Base-by-base conservation (phyloP, 176 grass and related monocot genomes). In the Aechmea fasciata region DNA sequence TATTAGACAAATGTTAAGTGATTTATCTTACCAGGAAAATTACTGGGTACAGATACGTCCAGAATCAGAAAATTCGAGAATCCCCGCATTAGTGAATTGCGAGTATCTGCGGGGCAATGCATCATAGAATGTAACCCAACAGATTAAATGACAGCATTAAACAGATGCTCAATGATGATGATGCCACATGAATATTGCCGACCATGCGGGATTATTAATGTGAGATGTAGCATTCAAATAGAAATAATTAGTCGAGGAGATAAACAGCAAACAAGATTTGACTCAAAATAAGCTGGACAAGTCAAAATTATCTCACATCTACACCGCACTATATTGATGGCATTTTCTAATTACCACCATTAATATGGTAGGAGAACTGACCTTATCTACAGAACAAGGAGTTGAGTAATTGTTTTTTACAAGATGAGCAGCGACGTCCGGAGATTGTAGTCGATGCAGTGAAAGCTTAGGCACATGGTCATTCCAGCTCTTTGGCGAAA, bases 401-500 rank as follows among this genome's bases (percentile, higher is more conserved):
- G 26, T 28, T 11, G 3, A 12, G 25, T 13, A 13, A 25, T 3
- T 48, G 22, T 29, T 17, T 66, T 66, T 47, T 66, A 66, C 64
- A 48, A 66, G 63, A 41, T 65, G 26, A 66, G 23, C 11, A 3
- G 17, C 14, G 11, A 66, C 15, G 65, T 13, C 28, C 17, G 33
- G 26, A 10, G 9, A 29, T 10, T 19, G 17, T 61, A 67, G 33
- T 5, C 33, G 33, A 11, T 10, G 65, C 65, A 49, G 7, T 48
- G 18, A 33, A 67, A 67, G 13, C 33, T 47, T 61, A 61, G 15
- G 17, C 15, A 15, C 55, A 61, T 57, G 19, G 54, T 69, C 47
- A 87, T 70, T 96, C 91, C 51, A 91, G 73, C 49, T 96, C 91
- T 57, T 82, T 85, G 28, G 80, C 71, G n/a, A 91, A 86, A 66